Conservation (phyloP, 1,284 basidiomycete genomes). For the Paramarasmius palmivorus region DNA sequence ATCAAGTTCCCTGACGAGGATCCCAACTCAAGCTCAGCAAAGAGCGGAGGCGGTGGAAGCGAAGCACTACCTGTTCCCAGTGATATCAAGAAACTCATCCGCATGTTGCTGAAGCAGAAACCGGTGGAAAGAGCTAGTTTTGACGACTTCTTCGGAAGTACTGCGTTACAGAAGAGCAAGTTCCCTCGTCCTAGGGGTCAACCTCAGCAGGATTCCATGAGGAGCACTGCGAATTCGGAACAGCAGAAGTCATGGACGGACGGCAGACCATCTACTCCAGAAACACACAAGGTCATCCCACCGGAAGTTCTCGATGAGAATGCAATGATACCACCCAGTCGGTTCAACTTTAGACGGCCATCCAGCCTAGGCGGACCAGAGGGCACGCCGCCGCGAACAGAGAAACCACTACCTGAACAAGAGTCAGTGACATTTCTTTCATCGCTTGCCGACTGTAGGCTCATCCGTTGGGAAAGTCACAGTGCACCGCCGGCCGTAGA, state of each 20-base stretch:
- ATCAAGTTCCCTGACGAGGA: slow-evolving; percentile 95
- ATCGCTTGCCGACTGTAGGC: neutral
- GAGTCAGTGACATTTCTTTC: slow-evolving; percentile 6
- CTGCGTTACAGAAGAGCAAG: slow-evolving; percentile 81
- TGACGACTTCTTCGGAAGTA: slow-evolving; percentile 88
- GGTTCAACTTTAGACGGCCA: slow-evolving; percentile 65
- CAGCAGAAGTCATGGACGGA: slow-evolving; percentile 2
- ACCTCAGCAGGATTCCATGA: slow-evolving; percentile 13
- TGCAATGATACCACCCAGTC: slow-evolving; percentile 76
- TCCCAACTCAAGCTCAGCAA: slow-evolving; percentile 35
- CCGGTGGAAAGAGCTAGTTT: slow-evolving; percentile 88
- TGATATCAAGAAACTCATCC: slow-evolving; percentile 90
- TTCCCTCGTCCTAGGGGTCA: slow-evolving; percentile 53
- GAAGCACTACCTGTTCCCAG: slow-evolving; percentile 62
- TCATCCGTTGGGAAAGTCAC: neutral
- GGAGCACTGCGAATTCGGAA: neutral
- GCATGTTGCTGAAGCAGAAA: slow-evolving; percentile 79
- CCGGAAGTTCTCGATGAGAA: slow-evolving; percentile 76
- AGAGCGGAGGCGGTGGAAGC: slow-evolving; percentile 39
- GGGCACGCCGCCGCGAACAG: slow-evolving; percentile 20
- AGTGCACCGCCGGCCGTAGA: slow-evolving; percentile 6
- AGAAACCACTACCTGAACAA: slow-evolving; percentile 16
- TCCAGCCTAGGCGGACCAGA: slow-evolving; percentile 29
- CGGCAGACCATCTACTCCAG: slow-evolving; percentile 49
- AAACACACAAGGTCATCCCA: slow-evolving; percentile 67